Percentiles rank a stretch among this genome's conserved stretches.
Evolutionary conservation across 139 green algal species (phyloP).

Genomic region (Gonium pectorale): DNA sequence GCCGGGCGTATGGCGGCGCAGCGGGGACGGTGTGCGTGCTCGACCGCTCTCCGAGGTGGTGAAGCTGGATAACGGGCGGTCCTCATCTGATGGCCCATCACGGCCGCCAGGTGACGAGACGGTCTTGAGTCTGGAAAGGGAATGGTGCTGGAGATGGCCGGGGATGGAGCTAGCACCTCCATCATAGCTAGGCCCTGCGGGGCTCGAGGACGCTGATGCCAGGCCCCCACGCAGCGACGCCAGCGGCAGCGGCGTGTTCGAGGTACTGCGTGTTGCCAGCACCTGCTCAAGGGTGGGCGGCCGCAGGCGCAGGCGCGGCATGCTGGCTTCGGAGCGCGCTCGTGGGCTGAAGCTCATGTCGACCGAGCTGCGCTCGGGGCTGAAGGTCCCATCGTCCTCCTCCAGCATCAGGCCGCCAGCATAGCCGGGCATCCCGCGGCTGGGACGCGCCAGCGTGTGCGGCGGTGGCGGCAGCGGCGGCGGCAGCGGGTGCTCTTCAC

Average conservation of each 20-base stretch:
- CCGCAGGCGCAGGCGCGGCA: not conserved
- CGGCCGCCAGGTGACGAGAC: not conserved
- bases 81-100: not conserved
- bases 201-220: too few relatives aligned
- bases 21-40: not conserved
- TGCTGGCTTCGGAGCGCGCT: not conserved
- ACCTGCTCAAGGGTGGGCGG: not conserved
- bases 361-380: too few relatives aligned
- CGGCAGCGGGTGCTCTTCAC: not conserved
- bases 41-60: not conserved
- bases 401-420: not conserved
- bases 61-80: slow-evolving; percentile 21
- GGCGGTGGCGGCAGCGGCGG: too few relatives aligned
- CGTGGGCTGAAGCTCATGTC: too few relatives aligned
- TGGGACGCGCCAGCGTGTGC: not conserved
- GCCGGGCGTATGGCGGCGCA: not conserved
- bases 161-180: too few relatives aligned
- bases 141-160: too few relatives aligned
- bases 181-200: too few relatives aligned
- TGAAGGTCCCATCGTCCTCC: not conserved
- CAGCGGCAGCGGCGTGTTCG: too few relatives aligned
- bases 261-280: too few relatives aligned
- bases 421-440: slow-evolving; percentile 33
- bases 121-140: slow-evolving; percentile 11
- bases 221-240: too few relatives aligned